Evolutionary conservation across 768 basidiomycete species (phyloP), one percentile per base, ranked within the genome.

Genomic region (Lactarius evosmus): DNA sequence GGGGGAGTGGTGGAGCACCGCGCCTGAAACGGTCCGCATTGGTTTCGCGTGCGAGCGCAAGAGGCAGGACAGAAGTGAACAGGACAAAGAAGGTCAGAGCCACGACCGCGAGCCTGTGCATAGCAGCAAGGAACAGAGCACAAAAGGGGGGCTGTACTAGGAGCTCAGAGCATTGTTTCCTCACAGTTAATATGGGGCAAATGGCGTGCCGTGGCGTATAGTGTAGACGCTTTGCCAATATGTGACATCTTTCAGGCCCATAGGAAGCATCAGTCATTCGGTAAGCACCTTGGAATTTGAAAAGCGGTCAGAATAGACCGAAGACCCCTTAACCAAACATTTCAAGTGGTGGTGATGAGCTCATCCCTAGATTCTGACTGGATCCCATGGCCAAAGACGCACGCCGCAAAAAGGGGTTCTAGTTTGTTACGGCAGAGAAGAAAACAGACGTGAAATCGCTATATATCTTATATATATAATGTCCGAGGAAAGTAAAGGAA

Each of bases 11-110:
- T 8, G 62, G 62, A 22, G 36, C 56, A 4, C 62, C 62, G 19
- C 62, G 56, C 62, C 19, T 40, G 30, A 63, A n/a, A 34, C 56
- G 62, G 7, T 63, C 50, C 1, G 55, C 61, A 40, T 62, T 62
- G 27, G 61, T 62, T n/a, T 56, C 55, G 9, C 55, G 61, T 2
- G 36, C 27, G 17, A 40, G n/a, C 8, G 32, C 55, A 16, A 22
- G n/a, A 36, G 55, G 61, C 16, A 62, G 36, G 29, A 57, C 55
- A 36, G 55, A 57, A 32, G 55, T 22, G 17, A 56, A 40, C 36
- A 62, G 25, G 22, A 40, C n/a, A 1, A 62, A 25, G 29, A 62
- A 41, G 17, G 36, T 32, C 36, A 62, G 14, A 14, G 36, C 29
- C 2, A 62, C 16, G 9, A 29, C 34, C 14, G 36, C 14, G 22